Base-by-base conservation (phyloP, 352 stramenopile species). In the Pythium plurisporium region DNA sequence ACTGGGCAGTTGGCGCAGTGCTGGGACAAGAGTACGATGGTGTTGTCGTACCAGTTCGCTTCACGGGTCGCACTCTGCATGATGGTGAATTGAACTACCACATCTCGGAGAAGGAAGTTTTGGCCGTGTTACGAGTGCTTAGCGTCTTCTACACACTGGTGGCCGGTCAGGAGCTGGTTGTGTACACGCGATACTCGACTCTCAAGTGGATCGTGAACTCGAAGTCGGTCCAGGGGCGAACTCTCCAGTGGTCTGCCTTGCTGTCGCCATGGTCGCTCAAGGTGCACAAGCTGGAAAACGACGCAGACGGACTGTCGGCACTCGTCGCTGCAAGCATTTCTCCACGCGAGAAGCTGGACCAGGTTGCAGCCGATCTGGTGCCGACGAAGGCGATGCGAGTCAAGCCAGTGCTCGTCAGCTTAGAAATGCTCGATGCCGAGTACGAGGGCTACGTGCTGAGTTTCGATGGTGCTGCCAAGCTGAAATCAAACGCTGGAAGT, bases 11-110 rank as follows among this genome's bases (percentile, higher is more conserved):
- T 20, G 56, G 62, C 25, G 62, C 67, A 2, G 58, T 69, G 4
- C 22, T 74, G 31, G 55, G 30, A 15, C 66, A 73, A 19, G 54
- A 63, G 23, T 44, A 73, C 19, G 65, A 70, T 27, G 62, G 62
- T 20, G 17, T 20, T 8, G 10, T 42, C 5, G 10, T 20, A 15
- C 36, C 36, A 20, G 36, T 42, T n/a, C 36, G 36, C 8, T 42
- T 42, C 36, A 47, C 40, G 29, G 19, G 40, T 30, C 40, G 45
- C 10, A 52, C 45, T 5, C 45, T 52, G 4, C 26, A 52, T 7
- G 30, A 40, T n/a, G 30, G 25, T 7, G 30, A 52, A n/a, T 23
- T 40, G 11, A 33, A 37, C 25, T 55, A 55, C 31, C 20, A 42
- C 20, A 14, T 20, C n/a, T 17, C 31, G 8, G 47, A 55, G 47